phyloP scores from a whole-genome alignment of 257 asterid genomes.

The Craterostigma plantagineum region DNA sequence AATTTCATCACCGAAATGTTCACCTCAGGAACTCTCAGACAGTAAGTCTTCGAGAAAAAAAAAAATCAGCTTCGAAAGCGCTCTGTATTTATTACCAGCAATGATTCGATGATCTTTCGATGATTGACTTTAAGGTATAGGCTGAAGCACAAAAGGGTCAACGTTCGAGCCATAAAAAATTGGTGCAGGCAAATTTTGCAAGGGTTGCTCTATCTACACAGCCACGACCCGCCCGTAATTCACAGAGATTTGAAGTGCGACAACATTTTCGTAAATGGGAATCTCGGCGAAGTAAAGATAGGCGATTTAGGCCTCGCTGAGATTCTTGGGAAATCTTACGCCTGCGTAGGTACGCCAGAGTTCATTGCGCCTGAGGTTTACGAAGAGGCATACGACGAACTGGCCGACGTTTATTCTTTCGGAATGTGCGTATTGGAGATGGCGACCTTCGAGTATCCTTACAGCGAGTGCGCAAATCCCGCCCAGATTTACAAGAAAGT shows the following conservation, averaged over 20 bases:
- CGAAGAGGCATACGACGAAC: constrained; percentile 67
- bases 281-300: constrained; percentile 79
- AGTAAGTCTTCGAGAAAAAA: constrained; percentile 32
- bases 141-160: constrained; percentile 60
- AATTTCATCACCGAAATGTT: constrained; percentile 95
- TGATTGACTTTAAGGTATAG: constrained; percentile 59
- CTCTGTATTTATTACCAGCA: too few relatives aligned
- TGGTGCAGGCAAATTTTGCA: constrained; percentile 83
- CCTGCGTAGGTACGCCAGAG: constrained; percentile 94
- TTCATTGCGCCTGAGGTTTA: constrained; percentile 92
- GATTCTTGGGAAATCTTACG: constrained; percentile 56
- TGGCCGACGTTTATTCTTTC: constrained; percentile 67
- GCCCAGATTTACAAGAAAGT: constrained; percentile 91
- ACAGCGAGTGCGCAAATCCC: constrained; percentile 74
- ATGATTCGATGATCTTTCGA: too few relatives aligned
- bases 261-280: constrained; percentile 73
- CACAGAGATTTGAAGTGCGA: constrained; percentile 92
- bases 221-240: constrained; percentile 74
- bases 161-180: constrained; percentile 64
- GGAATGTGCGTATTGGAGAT: constrained; percentile 91
- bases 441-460: constrained; percentile 81
- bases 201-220: constrained; percentile 71
- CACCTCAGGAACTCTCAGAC: constrained; percentile 95
- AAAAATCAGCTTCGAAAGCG: too few relatives aligned
- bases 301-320: constrained; percentile 93